Percentiles rank a stretch among this genome's conserved stretches.
These are phyloP conservation scores for Dichotomopilus funicola DNA, from an alignment of 2,329 filamentous ascomycete species.

Conservation along the genomic window DNA sequence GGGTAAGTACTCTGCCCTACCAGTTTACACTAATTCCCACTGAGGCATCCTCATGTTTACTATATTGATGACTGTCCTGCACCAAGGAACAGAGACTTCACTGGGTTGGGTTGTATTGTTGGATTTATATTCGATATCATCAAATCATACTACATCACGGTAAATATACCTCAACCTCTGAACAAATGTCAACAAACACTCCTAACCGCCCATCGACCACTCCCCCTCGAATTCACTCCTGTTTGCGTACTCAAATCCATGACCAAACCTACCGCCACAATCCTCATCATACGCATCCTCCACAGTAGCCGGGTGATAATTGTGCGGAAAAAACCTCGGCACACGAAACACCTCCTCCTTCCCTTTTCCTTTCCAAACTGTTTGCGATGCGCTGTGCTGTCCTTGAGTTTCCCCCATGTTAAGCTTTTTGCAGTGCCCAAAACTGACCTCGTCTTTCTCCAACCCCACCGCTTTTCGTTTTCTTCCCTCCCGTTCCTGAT, in stretches of 20 bases:
- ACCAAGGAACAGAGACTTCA: no score
- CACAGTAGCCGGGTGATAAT: slow-evolving; percentile 5
- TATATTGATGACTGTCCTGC: no score
- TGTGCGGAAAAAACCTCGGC: not conserved
- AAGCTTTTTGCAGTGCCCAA: not conserved
- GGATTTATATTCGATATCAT: no score
- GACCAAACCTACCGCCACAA: not conserved
- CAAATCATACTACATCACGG: no score
- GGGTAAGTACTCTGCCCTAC: no score
- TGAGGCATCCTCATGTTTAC: no score
- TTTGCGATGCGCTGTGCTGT: not conserved
- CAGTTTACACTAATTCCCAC: no score
- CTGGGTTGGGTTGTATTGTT: no score
- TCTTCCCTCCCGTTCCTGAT: not conserved
- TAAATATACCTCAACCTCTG: no score
- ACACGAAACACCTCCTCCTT: not conserved
- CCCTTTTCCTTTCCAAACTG: not conserved
- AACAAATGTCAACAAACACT: not conserved
- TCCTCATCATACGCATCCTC: slow-evolving; percentile 2
- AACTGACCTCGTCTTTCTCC: not conserved
- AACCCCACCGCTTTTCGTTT: not conserved
- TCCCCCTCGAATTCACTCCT: not conserved
- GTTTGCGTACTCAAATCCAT: not conserved
- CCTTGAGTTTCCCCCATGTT: slow-evolving; percentile 1
- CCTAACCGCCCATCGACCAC: not conserved